Base-by-base conservation (phyloP, 2,329 filamentous ascomycete species). In the Paecilomyces fulvus region DNA sequence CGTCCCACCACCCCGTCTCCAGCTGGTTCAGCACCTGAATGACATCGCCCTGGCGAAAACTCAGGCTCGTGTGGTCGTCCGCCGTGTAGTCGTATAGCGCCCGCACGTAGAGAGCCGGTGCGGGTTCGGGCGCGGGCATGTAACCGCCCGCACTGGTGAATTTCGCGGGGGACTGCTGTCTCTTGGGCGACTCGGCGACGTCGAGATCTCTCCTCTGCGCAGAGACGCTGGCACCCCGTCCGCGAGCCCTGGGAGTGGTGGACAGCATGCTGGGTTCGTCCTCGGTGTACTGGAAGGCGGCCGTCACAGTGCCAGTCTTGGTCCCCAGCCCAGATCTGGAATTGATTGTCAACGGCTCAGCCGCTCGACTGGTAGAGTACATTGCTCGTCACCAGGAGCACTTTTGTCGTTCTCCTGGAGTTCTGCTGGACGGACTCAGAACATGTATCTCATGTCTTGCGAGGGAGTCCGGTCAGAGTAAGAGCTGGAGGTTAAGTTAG, bases 1-100 rank as follows among this genome's bases (percentile, higher is more conserved):
- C 94, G 76, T 99, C 94, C 94, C 94, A 99, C 94, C 94, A 99
- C 56, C 94, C 94, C 67, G 92, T 97, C 74, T 99, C 94, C 56
- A 97, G 81, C 76, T 96, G 92, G 54, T 94, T 99, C 66, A 99
- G 92, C 65, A 99, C 94, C 76, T 97, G 92, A 67, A 99, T 99
- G 64, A 97, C 86, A 75, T 99, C 94, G 68, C 94, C 94, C 73
- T 95, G 89, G 66, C 90, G 90, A 75, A 99, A 99, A 76, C 92
- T 97, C 70, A 99, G 78, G 77, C 92, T 96, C 51, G 92, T 97
- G 66, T 90, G 86, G 75, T 99, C 94, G 76, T 99, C 92, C 68
- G 94, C 90, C 70, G 96, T 90, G 78, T 97, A 99, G 78, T 96
- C 90, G 80, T 97, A 99, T 61, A 97, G 83, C 51, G 94, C 94